Percentiles rank a stretch among this genome's conserved stretches.
Evolutionary conservation across 768 basidiomycete species (phyloP).

Genomic region (Porphyrellus cyaneotinctus): DNA sequence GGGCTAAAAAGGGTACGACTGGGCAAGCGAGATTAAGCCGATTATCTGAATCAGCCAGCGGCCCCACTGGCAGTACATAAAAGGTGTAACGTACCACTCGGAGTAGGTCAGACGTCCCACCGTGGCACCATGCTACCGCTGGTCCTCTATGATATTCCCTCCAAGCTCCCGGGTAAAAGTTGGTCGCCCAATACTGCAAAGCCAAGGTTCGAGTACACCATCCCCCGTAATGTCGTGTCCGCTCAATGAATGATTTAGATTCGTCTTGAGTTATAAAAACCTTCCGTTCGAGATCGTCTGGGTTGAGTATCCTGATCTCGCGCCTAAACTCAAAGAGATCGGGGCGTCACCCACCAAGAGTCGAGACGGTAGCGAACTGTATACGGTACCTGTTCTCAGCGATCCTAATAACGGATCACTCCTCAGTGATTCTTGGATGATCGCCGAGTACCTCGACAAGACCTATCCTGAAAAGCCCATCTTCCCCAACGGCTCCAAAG

Average conservation of each 20-base stretch:
- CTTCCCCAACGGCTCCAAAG: slow-evolving; percentile 21
- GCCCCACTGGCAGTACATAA: slow-evolving; percentile 2
- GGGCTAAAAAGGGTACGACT: too few species aligned
- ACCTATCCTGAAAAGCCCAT: slow-evolving; percentile 31
- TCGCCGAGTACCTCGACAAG: slow-evolving; percentile 36
- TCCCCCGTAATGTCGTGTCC: neutral
- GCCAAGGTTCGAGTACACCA: slow-evolving; percentile 26
- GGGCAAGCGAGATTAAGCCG: too few species aligned
- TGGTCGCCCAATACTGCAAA: slow-evolving; percentile 39
- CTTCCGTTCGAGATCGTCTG: slow-evolving; percentile 33
- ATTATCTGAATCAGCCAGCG: too few species aligned
- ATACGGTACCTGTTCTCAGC: slow-evolving; percentile 33
- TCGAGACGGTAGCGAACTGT: slow-evolving; percentile 16
- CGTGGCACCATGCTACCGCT: slow-evolving; percentile 28
- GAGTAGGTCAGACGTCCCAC: neutral
- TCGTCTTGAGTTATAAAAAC: slow-evolving; percentile 30
- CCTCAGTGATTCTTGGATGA: slow-evolving; percentile 31
- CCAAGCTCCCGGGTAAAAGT: slow-evolving; percentile 23
- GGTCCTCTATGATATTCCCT: slow-evolving; percentile 37
- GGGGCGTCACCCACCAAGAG: slow-evolving; percentile 22
- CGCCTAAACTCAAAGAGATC: slow-evolving; percentile 21
- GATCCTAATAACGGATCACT: slow-evolving; percentile 28
- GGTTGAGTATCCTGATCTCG: slow-evolving; percentile 34
- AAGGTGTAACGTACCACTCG: neutral
- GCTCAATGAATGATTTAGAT: slow-evolving; percentile 17